Base-by-base conservation (phyloP, 1,139 yeast species). In the Wickerhamiella pararugosa region DNA sequence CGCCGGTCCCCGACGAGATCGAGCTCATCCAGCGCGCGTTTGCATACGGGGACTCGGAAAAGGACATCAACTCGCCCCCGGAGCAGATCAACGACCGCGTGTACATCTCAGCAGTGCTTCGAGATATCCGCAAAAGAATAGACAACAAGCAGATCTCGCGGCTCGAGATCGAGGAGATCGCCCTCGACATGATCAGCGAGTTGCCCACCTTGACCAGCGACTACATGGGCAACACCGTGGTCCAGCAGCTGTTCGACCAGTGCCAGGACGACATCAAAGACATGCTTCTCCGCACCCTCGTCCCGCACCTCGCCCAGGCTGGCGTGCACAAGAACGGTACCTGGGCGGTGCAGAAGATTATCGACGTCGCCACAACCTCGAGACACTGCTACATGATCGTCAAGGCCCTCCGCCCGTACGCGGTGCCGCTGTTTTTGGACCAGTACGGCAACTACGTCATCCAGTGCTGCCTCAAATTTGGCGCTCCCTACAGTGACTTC, bases 301-400 rank as follows among this genome's bases (percentile, higher is more conserved):
- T 81, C 4, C 94, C 92, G 21, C 82, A 70, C 55, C 67, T 92
- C 50, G 82, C 96, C 1, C 93, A 86, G 54, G 79, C 90, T 66
- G 92, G 97, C 53, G 79, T 84, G 45, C 99, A 90, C 64, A 90
- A 90, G 57, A 90, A 92, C 60, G 99, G 99, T 48, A 90, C 99
- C 4, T 90, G 98, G 98, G 97, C 97, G 2, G 93, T 94, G 29
- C 98, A 92, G 60, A 92, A 90, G 61, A 79, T 90, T 58, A 86
- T 92, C 53, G 81, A 78, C 50, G 78, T 82, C 46, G 78, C 82
- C 6, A 66, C 67, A 40, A 66, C 79, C 1, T 72, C 73, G 32
- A 76, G 84, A 48, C 95, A 87, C 59, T 78, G 74, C 61, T 64
- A 69, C 52, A 59, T 78, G 43, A 81, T 90, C 43, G 78, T 79